Conservation (phyloP, 768 basidiomycete species). For the Coprinellus micaceus region DNA sequence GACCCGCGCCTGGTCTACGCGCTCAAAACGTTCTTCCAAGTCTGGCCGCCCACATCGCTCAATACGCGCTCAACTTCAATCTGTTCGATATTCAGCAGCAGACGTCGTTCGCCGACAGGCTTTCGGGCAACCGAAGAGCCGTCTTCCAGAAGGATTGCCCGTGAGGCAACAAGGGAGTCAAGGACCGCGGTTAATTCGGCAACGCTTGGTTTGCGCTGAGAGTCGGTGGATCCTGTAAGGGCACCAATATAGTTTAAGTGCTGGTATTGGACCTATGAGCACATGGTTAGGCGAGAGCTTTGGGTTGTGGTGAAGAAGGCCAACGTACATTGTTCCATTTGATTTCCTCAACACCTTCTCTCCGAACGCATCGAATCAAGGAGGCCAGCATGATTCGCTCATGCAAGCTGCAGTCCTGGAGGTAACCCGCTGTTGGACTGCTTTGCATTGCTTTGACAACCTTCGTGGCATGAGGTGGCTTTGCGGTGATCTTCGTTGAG, state of each 20-base stretch:
- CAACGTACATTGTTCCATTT: constrained; percentile 74
- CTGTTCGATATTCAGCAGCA: constrained; percentile 82
- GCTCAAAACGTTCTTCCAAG: constrained; percentile 58
- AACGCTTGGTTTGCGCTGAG: constrained; percentile 51
- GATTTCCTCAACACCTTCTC: constrained; percentile 85
- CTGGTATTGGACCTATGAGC: constrained; percentile 64
- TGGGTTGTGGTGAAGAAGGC: no score
- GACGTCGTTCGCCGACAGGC: constrained; percentile 58
- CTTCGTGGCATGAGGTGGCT: constrained; percentile 67
- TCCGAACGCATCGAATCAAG: constrained; percentile 73
- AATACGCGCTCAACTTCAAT: constrained; percentile 82
- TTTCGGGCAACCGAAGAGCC: constrained; percentile 53
- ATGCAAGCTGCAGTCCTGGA: constrained; percentile 80
- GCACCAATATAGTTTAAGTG: constrained; percentile 67
- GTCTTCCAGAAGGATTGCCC: constrained; percentile 72
- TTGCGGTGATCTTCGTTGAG: constrained; percentile 46
- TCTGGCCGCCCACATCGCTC: constrained; percentile 69
- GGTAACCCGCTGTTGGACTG: constrained; percentile 81
- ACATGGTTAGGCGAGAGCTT: no score
- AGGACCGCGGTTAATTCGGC: constrained; percentile 68
- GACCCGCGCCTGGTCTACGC: no score
- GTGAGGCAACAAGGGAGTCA: constrained; percentile 72
- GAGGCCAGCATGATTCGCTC: constrained; percentile 87
- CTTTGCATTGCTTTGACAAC: constrained; percentile 87
- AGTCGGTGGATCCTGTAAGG: constrained; percentile 56